Evolutionary conservation across 345 rosid species (phyloP), one percentile per base, ranked within the genome.

Genomic region (Aethionema arabicum): DNA sequence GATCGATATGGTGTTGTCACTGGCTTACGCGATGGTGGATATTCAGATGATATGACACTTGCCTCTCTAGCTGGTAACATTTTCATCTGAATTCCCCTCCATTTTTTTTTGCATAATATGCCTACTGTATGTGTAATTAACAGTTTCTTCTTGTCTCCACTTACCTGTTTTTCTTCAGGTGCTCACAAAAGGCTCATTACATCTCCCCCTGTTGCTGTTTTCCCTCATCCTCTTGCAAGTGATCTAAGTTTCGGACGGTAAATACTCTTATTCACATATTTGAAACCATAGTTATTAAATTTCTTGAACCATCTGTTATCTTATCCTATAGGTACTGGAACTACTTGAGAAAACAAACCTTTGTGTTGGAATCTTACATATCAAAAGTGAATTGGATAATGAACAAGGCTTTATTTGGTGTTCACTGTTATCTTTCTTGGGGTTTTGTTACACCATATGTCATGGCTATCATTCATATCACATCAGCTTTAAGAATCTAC

Each of bases 31-130:
- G 96, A 90, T 82, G 99, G 99, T 74, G 99, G 99, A 78, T 93
- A 93, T 72, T 93, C 97, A 10, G 99, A 93, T 78, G 99, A 93
- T 76, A 93, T 93, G 99, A 93, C 99, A 50, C 97, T 93, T 70
- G 99, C 97, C 21, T 86, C 99, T 64, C 66, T 90, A 68, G 85
- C 99, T 73, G 97, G 99, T 93, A 83, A 73, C 49, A 63, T 58
- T 3, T n/a, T 45, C 11, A 43, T 55, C 29, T 5, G 33, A 38
- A 11, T 56, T 30, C 42, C 41, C 43, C 56, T 56, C 21, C 30
- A 21, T 8, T 38, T 27, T n/a, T n/a, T 48, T 11, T 12, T 5
- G 50, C 49, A 29, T 2, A 10, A n/a, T 40, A 46, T 53, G 50
- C 33, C 36, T 27, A 49, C 7, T 43, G 52, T 51, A 59, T 38